phyloP scores from a whole-genome alignment of 2,329 filamentous ascomycete species.

The Dendryphion nanum region DNA sequence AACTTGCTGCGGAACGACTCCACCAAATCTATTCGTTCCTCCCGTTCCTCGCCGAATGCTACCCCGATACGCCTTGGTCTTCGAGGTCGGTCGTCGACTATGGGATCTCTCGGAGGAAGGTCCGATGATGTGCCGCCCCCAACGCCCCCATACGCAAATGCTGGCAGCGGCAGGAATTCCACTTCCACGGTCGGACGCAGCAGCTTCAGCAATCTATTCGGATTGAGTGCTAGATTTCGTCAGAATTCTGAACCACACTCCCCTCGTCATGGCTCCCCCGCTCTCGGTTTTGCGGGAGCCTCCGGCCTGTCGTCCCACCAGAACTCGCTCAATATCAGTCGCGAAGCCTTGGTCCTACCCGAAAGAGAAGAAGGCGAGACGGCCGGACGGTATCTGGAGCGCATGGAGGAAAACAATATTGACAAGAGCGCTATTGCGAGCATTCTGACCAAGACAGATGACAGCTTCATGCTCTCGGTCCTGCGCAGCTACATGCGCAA shows the following conservation, averaged over 20 bases:
- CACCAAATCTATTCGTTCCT: conserved; percentile 65
- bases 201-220: conserved; percentile 88
- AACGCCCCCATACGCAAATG: conserved; percentile 43
- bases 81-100: conserved; percentile 81
- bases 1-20: conserved; percentile 61
- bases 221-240: conserved; percentile 69
- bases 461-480: conserved; percentile 79
- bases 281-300: conserved; percentile 60
- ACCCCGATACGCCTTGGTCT: conserved; percentile 59
- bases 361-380: conserved; percentile 84
- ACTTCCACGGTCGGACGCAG: conserved; percentile 82
- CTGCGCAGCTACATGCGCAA: conserved; percentile 92
- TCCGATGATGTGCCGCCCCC: conserved; percentile 70
- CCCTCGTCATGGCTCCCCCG: conserved; percentile 59
- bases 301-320: conserved; percentile 75
- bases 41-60: conserved; percentile 53
- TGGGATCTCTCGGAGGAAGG: conserved; percentile 75
- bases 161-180: conserved; percentile 62
- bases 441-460: conserved; percentile 79
- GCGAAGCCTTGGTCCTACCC: conserved; percentile 69
- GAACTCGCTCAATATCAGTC: conserved; percentile 75
- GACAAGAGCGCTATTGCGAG: conserved; percentile 81
- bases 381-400: conserved; percentile 81
- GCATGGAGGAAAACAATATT: conserved; percentile 75
- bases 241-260: conserved; percentile 74